These are phyloP conservation scores for Gilbertella persicaria DNA, from an alignment of 371 early-diverging fungal genomes.

Conservation along the genomic window DNA sequence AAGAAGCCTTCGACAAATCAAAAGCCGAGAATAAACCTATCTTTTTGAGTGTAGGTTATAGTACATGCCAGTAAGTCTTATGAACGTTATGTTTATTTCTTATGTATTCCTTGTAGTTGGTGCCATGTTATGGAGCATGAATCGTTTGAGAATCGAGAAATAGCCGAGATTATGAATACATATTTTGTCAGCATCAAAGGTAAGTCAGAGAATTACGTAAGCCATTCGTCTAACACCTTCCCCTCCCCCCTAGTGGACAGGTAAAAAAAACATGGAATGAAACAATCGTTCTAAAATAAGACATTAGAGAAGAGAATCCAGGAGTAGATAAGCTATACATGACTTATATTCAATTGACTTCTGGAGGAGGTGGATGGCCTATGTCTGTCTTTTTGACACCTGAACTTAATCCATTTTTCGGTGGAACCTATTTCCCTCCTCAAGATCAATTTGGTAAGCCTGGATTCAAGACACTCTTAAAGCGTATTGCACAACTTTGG, in stretches of 20 bases:
- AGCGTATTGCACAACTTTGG: constrained; percentile 53
- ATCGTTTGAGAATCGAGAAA: constrained; percentile 59
- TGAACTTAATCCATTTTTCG: constrained; percentile 66
- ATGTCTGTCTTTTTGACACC: constrained; percentile 68
- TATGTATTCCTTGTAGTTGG: constrained; percentile 42
- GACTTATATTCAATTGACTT: constrained; percentile 50
- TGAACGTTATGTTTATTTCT: not conserved
- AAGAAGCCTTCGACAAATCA: constrained; percentile 65
- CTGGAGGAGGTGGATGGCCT: constrained; percentile 70
- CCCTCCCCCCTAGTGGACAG: constrained; percentile 32
- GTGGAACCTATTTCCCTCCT: constrained; percentile 71
- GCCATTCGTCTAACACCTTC: not conserved
- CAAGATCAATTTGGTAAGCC: constrained; percentile 51
- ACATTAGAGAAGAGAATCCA: constrained; percentile 63
- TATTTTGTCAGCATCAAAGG: constrained; percentile 64
- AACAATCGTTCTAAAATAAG: not conserved
- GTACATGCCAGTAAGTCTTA: constrained; percentile 69
- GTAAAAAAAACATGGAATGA: constrained; percentile 12
- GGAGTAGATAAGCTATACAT: constrained; percentile 71
- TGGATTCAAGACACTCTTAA: constrained; percentile 54
- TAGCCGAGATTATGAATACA: constrained; percentile 63
- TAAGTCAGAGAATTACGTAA: constrained; percentile 10
- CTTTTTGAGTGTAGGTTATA: constrained; percentile 69
- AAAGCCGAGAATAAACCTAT: constrained; percentile 58
- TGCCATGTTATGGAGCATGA: constrained; percentile 76